These are phyloP conservation scores for Coniochaeta sp. DNA, from an alignment of 2,329 filamentous ascomycete species.

Conservation along the genomic window DNA sequence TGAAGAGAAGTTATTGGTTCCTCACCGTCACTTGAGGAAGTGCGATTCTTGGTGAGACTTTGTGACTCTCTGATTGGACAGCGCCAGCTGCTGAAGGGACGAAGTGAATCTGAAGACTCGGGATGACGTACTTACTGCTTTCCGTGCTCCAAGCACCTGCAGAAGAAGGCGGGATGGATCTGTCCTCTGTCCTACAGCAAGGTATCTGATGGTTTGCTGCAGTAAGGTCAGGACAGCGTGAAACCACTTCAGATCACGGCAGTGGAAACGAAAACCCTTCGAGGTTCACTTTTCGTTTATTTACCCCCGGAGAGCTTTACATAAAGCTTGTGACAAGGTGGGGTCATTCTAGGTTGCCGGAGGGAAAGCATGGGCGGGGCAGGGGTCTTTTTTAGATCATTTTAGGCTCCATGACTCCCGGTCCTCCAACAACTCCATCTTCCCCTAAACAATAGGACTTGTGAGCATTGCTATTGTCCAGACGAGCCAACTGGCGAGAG, in stretches of 20 bases:
- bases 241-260: not conserved
- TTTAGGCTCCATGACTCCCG: not conserved
- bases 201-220: not conserved
- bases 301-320: not conserved
- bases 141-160: not conserved
- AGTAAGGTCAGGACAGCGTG: not conserved
- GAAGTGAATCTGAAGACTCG: not conserved
- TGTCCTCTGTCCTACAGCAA: not conserved
- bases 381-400: not conserved
- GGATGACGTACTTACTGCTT: conserved; percentile 1
- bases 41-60: not conserved
- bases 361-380: not conserved
- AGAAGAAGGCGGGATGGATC: not conserved
- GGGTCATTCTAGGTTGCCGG: not conserved
- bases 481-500: not conserved
- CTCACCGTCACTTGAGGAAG: not conserved
- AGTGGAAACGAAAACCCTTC: not conserved
- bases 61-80: not conserved
- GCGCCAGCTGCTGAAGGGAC: not conserved
- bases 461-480: not conserved
- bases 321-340: conserved; percentile 1
- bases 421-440: no score
- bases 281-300: not conserved
- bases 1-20: not conserved
- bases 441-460: not conserved